These are phyloP conservation scores for Punica granatum DNA, from an alignment of 345 rosid genomes.

Conservation along the genomic window DNA sequence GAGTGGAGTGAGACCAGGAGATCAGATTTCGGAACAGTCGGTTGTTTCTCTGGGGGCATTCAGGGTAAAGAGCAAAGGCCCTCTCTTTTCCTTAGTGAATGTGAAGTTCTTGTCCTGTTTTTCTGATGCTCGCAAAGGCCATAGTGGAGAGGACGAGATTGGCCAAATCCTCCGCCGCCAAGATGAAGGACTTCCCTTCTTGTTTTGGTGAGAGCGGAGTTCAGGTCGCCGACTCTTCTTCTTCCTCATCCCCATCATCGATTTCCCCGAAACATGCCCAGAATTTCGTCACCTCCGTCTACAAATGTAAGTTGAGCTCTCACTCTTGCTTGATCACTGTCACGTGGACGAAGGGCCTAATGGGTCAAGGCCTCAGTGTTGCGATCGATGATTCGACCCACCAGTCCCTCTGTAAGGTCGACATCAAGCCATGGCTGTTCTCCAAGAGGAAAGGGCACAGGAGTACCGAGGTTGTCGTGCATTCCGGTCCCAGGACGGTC, in stretches of 20 bases:
- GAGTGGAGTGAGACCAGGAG: too few species aligned
- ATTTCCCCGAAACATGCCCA: conserved; percentile 51
- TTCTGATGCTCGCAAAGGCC: neutral
- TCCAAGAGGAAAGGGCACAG: conserved; percentile 75
- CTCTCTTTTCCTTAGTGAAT: too few species aligned
- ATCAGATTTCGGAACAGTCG: neutral
- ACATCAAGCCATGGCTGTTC: conserved; percentile 87
- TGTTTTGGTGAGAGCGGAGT: conserved; percentile 96
- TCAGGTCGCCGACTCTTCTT: conserved; percentile 70
- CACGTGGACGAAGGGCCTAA: conserved; percentile 76
- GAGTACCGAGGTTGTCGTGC: conserved; percentile 18
- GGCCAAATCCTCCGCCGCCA: neutral
- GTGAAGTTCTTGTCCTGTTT: too few species aligned
- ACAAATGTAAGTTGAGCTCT: conserved; percentile 56
- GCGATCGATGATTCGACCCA: conserved; percentile 56
- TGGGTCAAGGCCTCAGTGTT: conserved; percentile 77
- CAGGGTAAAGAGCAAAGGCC: too few species aligned
- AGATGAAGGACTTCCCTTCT: conserved; percentile 96
- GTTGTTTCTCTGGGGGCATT: neutral
- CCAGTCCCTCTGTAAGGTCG: conserved; percentile 62
- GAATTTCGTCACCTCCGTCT: conserved; percentile 68
- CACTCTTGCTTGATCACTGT: conserved; percentile 59
- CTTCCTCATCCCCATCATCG: conserved; percentile 36
- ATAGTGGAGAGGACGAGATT: neutral
- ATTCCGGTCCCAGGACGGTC: conserved; percentile 44